phyloP scores from a whole-genome alignment of 2,329 filamentous ascomycete species.

The Talaromyces atroroseus region DNA sequence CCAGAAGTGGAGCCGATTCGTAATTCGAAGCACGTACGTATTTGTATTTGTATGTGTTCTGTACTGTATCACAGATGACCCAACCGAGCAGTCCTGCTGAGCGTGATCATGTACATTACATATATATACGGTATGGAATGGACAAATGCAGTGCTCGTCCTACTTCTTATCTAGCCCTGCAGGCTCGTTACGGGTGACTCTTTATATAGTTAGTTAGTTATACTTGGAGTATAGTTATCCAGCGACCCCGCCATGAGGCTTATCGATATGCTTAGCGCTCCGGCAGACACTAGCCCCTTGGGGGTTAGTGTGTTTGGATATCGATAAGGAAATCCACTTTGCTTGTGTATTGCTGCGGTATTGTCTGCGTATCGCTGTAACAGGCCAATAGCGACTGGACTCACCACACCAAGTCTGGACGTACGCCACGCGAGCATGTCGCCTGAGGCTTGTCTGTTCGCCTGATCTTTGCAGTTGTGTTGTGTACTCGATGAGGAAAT shows the following conservation, averaged over 20 bases:
- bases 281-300: neutral
- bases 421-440: slow-evolving; percentile 9
- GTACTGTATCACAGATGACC: neutral
- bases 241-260: neutral
- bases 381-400: neutral
- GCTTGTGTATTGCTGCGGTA: neutral
- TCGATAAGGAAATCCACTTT: neutral
- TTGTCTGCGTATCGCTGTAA: neutral
- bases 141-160: neutral
- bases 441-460: slow-evolving; percentile 10
- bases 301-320: neutral
- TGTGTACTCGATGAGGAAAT: neutral
- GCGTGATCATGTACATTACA: too few relatives aligned
- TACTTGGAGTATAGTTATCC: neutral
- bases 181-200: too few relatives aligned
- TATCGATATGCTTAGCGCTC: neutral
- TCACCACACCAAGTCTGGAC: neutral
- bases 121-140: too few relatives aligned
- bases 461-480: neutral
- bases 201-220: too few relatives aligned
- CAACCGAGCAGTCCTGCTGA: neutral
- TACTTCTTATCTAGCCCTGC: neutral
- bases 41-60: neutral
- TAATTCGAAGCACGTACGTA: too few relatives aligned
- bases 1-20: neutral